Evolutionary conservation across 768 basidiomycete genomes (phyloP).

Genomic region (Russula virescens): DNA sequence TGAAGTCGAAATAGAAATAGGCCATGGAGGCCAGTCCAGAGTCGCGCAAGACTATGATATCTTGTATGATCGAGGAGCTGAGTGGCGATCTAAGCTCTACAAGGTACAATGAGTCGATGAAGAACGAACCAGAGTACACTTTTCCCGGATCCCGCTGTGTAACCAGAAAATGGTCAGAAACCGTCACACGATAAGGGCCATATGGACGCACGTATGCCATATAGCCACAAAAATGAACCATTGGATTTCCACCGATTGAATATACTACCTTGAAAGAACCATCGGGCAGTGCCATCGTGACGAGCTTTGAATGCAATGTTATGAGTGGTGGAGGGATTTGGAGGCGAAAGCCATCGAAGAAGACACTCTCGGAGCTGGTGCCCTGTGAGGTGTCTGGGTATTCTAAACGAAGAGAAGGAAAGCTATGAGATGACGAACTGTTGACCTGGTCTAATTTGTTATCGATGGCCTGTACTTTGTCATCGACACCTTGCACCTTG

Average conservation of each 20-base stretch:
- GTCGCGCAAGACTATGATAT: not conserved
- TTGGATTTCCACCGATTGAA: conserved; percentile 1
- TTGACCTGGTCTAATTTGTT: not conserved
- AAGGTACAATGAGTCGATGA: not conserved
- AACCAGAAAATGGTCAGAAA: not conserved
- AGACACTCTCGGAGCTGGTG: not conserved
- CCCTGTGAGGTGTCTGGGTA: not conserved
- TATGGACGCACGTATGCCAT: not conserved
- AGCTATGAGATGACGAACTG: not conserved
- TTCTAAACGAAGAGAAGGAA: not conserved
- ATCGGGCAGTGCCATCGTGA: not conserved
- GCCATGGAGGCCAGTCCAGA: not conserved
- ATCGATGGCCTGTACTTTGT: no score
- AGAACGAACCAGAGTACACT: conserved; percentile 1
- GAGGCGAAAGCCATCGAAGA: not conserved
- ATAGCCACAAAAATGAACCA: not conserved
- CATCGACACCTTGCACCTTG: no score
- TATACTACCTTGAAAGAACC: not conserved
- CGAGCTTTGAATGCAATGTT: not conserved
- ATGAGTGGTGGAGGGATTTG: not conserved
- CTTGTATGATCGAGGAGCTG: not conserved
- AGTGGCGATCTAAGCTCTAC: not conserved
- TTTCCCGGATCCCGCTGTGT: conserved; percentile 6
- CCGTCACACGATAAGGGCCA: accelerated
- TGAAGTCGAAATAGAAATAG: conserved; percentile 5